Evolutionary conservation across 2,329 filamentous ascomycete species (phyloP), one percentile per base, ranked within the genome.

Genomic region (Colletotrichum brevisporum): DNA sequence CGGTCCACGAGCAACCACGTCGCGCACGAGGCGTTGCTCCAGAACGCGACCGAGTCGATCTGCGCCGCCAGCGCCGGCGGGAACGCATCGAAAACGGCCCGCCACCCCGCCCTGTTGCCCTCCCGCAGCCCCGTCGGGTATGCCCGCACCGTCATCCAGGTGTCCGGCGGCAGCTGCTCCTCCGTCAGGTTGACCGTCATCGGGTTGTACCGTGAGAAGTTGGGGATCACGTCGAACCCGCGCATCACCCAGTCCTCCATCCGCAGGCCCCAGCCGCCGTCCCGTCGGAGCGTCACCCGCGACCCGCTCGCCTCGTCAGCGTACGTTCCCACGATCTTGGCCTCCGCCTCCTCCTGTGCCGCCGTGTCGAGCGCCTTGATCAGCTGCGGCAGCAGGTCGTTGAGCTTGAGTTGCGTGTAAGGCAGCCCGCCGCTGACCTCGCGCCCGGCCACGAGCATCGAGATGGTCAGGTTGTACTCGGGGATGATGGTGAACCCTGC

Each of bases 391-490:
- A 83, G 60, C 1, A 83, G 27, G 5, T 36, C 62, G 36, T 57
- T 59, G 47, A 70, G 16, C 57, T 58, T 69, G 31, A 36, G 31
- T 16, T 59, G 27, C 54, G 3, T 6, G 43, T 51, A 59, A 73
- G 58, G 1, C 64, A 41, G 39, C 27, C 12, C 15, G 27, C 21
- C 16, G 41, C 56, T 50, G 63, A 63, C 67, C 54, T 76, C 75
- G 15, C 60, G 57, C 3, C 78, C 79, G 10, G 78, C 80, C 0
- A 76, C 76, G 56, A 86, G 72, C 12, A 86, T 72, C 5, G 79
- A 78, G 60, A 84, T 74, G 36, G 80, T 81, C 6, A 85, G 69
- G 54, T 82, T 81, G 71, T 86, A 85, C 70, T 86, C 83, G 0
- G 84, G 83, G 0, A 87, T 74, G 2, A 87, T 73, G 18, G 77